Evolutionary conservation across 202 grass and related monocot genomes (phyloP), one percentile per base, ranked within the genome.

Genomic region (Digitaria exilis): DNA sequence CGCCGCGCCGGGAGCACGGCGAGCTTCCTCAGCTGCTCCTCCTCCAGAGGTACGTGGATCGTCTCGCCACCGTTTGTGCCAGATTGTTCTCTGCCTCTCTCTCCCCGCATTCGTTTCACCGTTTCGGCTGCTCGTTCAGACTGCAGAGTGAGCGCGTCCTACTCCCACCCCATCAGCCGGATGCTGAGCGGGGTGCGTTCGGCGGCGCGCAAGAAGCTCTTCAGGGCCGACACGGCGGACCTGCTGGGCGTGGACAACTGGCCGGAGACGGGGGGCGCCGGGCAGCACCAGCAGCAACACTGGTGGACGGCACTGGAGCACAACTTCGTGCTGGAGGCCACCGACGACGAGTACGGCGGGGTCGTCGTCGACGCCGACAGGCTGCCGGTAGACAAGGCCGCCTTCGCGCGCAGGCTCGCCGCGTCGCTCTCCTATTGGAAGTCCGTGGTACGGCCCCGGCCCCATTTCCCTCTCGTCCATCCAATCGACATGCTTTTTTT

Each of bases 291-390:
- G 14, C 80, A 68, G 37, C 42, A n/a, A 16, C 88, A 46, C 52
- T 83, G 84, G 84, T 87, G 88, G 88, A 46, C 84, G 42, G 37
- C 80, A 11, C 80, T 90, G 16, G 83, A 94, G 82, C 65, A 92
- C 80, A 87, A 88, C 77, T 80, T 80, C 68, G 76, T 94, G 73
- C 93, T 96, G 10, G 85, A 98, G 77, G 50, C 89, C 22, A 65
- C 79, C 2, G 91, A 96, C 76, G 96, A 98, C 84, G 85, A 96
- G 71, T 98, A 98, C 79, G 91, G 91, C 26, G 96, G 96, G 31
- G 89, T 98, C 16, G 29, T 98, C 76, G 80, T 98, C 66, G 90
- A 90, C 79, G 74, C 87, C 44, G 91, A 94, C 37, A 78, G 46
- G 84, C 83, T 98, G 71, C 91, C 96, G 3, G 14, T 29, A 29